These are phyloP conservation scores for Mikania micrantha DNA, from an alignment of 129 eudicot species.

Conservation along the genomic window DNA sequence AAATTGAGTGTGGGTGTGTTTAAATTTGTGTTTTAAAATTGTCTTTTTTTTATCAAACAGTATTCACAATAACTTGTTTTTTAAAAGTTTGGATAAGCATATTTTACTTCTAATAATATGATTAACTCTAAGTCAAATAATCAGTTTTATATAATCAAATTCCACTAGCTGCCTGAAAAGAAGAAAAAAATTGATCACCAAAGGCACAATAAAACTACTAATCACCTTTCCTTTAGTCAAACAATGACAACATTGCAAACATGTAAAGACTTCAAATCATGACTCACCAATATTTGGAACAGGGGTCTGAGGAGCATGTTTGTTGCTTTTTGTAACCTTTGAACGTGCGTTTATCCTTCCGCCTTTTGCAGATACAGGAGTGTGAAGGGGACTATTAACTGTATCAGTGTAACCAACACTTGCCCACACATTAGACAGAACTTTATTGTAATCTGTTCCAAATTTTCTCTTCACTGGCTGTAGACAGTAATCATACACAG, in stretches of 20 bases:
- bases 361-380: slow-evolving; percentile 55
- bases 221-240: too few species aligned
- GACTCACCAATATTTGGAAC: slow-evolving; percentile 66
- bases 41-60: not conserved
- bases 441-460: slow-evolving; percentile 42
- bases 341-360: slow-evolving; percentile 35
- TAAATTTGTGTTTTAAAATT: not conserved
- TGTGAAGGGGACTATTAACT: slow-evolving; percentile 57
- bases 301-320: slow-evolving; percentile 75
- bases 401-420: slow-evolving; percentile 38
- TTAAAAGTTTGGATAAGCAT: too few species aligned
- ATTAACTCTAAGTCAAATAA: too few species aligned
- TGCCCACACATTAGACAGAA: slow-evolving; percentile 51
- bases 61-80: too few species aligned
- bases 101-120: too few species aligned
- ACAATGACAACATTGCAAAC: not conserved
- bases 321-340: slow-evolving; percentile 48
- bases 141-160: too few species aligned
- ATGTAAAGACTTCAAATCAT: not conserved
- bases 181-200: too few species aligned
- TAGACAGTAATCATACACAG: slow-evolving; percentile 1
- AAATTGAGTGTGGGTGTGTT: too few species aligned
- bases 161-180: too few species aligned
- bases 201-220: too few species aligned
- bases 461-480: slow-evolving; percentile 77